A percentile compares a stretch with the other conserved stretches of the same genome.
phyloP scores from a whole-genome alignment of 257 asterid species.

The Primulina tabacum region DNA sequence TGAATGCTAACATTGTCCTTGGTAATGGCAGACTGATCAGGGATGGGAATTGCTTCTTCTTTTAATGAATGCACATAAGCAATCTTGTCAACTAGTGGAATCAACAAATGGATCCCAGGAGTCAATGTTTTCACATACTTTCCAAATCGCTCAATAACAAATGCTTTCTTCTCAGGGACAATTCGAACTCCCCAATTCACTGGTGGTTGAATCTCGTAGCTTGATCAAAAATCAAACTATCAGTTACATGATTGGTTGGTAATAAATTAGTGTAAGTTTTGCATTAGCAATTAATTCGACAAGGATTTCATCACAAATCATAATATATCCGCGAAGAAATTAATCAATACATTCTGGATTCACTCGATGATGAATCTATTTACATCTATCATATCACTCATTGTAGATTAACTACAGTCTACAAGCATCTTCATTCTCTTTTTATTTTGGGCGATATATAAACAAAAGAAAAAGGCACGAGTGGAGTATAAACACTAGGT shows the following conservation, averaged over 20 bases:
- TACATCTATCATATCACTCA: not conserved
- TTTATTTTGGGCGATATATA: not conserved
- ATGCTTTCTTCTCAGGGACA: slow-evolving; percentile 88
- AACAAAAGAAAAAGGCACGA: no score
- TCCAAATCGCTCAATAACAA: slow-evolving; percentile 79
- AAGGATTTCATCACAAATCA: not conserved
- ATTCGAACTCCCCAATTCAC: slow-evolving; percentile 80
- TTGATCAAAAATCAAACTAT: slow-evolving; percentile 26
- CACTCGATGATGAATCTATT: not conserved
- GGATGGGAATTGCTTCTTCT: slow-evolving; percentile 78
- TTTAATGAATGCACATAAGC: slow-evolving; percentile 84
- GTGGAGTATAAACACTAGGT: not conserved
- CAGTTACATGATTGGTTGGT: not conserved
- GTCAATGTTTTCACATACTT: slow-evolving; percentile 69
- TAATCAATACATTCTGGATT: not conserved
- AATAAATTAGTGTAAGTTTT: not conserved
- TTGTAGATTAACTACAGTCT: not conserved
- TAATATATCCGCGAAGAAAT: not conserved
- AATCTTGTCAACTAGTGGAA: slow-evolving; percentile 77
- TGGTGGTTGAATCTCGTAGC: slow-evolving; percentile 59
- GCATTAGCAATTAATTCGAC: slow-evolving; percentile 3
- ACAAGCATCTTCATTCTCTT: not conserved
- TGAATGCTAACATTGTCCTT: slow-evolving; percentile 84
- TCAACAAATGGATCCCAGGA: slow-evolving; percentile 74
- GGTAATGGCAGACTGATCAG: slow-evolving; percentile 79